Conservation (phyloP, 495 filamentous ascomycete species). For the Penicillium silybi region DNA sequence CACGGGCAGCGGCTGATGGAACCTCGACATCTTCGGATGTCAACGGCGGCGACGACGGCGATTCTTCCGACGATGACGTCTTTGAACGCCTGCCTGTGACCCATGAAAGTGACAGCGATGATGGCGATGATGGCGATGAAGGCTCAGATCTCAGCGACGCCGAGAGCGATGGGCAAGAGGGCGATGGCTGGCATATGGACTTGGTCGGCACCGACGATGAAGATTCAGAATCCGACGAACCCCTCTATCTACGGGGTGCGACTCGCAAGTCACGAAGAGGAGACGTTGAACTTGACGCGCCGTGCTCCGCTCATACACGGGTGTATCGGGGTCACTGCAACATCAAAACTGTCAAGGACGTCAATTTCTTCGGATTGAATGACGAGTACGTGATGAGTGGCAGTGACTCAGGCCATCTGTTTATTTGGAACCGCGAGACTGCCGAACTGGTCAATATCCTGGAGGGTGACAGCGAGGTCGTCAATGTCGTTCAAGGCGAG, state of each 20-base stretch:
- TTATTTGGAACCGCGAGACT: constrained; percentile 68
- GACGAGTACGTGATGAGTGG: constrained; percentile 76
- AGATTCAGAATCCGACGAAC: background rate
- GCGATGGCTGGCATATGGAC: constrained; percentile 22
- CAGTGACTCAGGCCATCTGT: constrained; percentile 65
- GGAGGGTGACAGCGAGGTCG: constrained; percentile 67
- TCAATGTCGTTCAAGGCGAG: constrained; percentile 67
- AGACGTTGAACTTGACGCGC: constrained; percentile 51
- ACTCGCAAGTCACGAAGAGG: constrained; percentile 32
- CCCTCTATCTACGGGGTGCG: background rate
- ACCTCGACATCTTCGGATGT: constrained; percentile 15
- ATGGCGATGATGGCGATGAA: constrained; percentile 7
- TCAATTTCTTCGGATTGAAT: constrained; percentile 67
- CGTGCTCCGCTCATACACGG: constrained; percentile 55
- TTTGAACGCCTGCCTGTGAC: constrained; percentile 10
- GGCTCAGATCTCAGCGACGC: constrained; percentile 12
- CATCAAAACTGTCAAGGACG: constrained; percentile 70
- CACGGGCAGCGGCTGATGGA: background rate
- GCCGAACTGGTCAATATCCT: constrained; percentile 62
- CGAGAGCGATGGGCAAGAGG: constrained; percentile 32
- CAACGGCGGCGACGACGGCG: background rate
- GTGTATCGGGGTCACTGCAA: constrained; percentile 69
- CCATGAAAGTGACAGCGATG: constrained; percentile 25
- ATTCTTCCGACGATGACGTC: background rate
- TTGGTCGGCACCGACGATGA: constrained; percentile 12